phyloP scores from a whole-genome alignment of 2,329 filamentous ascomycete genomes.

The Coniochaeta hoffmannii region DNA sequence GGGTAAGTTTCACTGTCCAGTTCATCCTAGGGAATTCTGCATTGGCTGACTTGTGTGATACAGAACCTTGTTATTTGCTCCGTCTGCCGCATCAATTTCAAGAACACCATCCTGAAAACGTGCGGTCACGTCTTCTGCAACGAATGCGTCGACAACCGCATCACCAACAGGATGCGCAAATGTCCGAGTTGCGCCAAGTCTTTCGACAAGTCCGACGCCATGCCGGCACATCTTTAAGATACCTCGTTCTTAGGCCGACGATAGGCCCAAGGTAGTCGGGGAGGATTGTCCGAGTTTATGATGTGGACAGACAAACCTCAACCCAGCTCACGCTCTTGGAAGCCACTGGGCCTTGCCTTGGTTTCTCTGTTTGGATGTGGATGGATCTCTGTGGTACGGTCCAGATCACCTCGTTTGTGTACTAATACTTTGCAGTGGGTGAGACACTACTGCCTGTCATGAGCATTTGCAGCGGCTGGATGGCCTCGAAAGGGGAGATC shows the following conservation, averaged over 20 bases:
- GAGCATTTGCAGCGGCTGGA: not conserved
- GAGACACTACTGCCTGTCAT: not conserved
- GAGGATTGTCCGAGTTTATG: not conserved
- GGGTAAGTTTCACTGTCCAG: slow-evolving; percentile 51
- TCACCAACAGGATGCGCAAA: slow-evolving; percentile 85
- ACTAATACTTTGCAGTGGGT: not conserved
- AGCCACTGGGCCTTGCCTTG: not conserved
- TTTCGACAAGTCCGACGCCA: slow-evolving; percentile 86
- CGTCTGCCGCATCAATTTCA: slow-evolving; percentile 87
- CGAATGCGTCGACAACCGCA: slow-evolving; percentile 80
- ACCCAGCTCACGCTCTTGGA: not conserved
- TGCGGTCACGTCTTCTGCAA: slow-evolving; percentile 95
- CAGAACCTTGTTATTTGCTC: slow-evolving; percentile 78
- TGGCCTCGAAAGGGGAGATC: not conserved
- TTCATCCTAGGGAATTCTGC: not conserved
- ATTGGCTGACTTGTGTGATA: slow-evolving; percentile 24
- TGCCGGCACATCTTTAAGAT: slow-evolving; percentile 52
- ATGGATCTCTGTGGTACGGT: not conserved
- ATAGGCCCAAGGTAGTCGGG: not conserved
- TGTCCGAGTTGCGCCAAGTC: slow-evolving; percentile 90
- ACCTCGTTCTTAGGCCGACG: not conserved
- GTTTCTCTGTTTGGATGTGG: not conserved
- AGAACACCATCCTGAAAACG: slow-evolving; percentile 86
- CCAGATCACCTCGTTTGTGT: not conserved
- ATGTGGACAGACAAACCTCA: not conserved